phyloP scores from a whole-genome alignment of 2,329 filamentous ascomycete genomes.

The Aspergillus hiratsukae region DNA sequence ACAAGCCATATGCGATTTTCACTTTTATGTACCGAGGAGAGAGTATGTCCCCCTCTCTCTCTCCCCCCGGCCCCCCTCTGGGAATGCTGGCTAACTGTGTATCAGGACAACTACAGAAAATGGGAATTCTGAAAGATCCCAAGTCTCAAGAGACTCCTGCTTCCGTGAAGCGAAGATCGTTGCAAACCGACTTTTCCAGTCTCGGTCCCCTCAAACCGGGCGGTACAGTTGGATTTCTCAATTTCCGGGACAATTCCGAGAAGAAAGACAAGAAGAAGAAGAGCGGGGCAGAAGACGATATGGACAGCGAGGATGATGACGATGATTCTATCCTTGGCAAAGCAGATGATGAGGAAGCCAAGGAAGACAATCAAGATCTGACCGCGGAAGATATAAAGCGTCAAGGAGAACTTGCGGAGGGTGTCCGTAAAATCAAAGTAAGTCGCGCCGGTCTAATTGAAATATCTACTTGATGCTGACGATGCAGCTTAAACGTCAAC shows the following conservation, averaged over 20 bases:
- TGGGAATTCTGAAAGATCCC: conserved; percentile 73
- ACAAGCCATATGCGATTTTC: conserved; percentile 93
- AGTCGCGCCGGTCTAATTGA: not conserved
- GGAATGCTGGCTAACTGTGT: conserved; percentile 1
- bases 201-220: conserved; percentile 77
- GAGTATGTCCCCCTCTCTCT: no score
- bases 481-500: conserved; percentile 59
- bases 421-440: conserved; percentile 63
- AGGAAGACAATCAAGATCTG: conserved; percentile 45
- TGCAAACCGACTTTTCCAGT: conserved; percentile 78
- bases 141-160: conserved; percentile 59
- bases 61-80: no score
- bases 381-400: conserved; percentile 58
- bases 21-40: conserved; percentile 97
- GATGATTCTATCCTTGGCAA: conserved; percentile 61
- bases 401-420: conserved; percentile 59
- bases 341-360: conserved; percentile 56
- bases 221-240: conserved; percentile 85
- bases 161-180: conserved; percentile 71
- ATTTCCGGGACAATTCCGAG: conserved; percentile 70
- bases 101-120: conserved; percentile 88
- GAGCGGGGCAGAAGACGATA: conserved; percentile 52
- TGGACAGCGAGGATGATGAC: conserved; percentile 73
- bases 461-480: conserved; percentile 6
- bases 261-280: conserved; percentile 56